Evolutionary conservation across 2,329 filamentous ascomycete genomes (phyloP).

Genomic region (Trematosphaeria pertusa): DNA sequence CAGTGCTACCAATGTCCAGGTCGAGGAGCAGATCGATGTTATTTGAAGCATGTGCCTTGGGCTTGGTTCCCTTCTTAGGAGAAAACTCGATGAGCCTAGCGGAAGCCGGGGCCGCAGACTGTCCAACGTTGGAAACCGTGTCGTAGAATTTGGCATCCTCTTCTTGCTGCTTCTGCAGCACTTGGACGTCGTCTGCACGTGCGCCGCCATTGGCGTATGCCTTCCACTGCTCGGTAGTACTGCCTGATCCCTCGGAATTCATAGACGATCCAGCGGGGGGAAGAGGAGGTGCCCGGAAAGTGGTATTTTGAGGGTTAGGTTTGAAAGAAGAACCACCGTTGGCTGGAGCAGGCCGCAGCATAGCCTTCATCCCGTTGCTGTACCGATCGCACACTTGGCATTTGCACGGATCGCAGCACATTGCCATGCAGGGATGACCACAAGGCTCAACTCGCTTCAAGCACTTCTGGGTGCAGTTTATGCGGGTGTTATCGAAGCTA

Average conservation of each 20-base stretch:
- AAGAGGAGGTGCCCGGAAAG: constrained; percentile 8
- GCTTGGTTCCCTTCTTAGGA: constrained; percentile 10
- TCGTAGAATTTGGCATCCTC: constrained; percentile 19
- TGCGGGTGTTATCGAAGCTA: constrained; percentile 34
- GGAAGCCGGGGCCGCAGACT: not conserved
- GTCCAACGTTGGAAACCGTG: constrained; percentile 6
- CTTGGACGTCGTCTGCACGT: constrained; percentile 27
- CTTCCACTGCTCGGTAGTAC: constrained; percentile 17
- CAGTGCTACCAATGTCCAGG: not conserved
- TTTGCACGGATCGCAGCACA: constrained; percentile 39
- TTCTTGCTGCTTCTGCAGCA: constrained; percentile 18
- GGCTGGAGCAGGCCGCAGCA: constrained; percentile 29
- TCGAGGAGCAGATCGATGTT: constrained; percentile 6
- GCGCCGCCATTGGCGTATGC: constrained; percentile 27
- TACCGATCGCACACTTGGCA: constrained; percentile 37
- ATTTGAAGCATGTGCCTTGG: too few relatives aligned
- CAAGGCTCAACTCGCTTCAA: constrained; percentile 28
- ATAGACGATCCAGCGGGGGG: not conserved
- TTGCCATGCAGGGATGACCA: constrained; percentile 35
- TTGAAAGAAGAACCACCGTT: constrained; percentile 2
- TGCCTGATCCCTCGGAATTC: constrained; percentile 1
- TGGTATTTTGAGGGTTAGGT: not conserved
- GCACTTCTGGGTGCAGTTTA: constrained; percentile 45
- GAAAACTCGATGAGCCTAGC: constrained; percentile 26
- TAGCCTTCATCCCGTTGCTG: constrained; percentile 28